Conservation (phyloP, 2,329 filamentous ascomycete species). For the Neonectria faginata region DNA sequence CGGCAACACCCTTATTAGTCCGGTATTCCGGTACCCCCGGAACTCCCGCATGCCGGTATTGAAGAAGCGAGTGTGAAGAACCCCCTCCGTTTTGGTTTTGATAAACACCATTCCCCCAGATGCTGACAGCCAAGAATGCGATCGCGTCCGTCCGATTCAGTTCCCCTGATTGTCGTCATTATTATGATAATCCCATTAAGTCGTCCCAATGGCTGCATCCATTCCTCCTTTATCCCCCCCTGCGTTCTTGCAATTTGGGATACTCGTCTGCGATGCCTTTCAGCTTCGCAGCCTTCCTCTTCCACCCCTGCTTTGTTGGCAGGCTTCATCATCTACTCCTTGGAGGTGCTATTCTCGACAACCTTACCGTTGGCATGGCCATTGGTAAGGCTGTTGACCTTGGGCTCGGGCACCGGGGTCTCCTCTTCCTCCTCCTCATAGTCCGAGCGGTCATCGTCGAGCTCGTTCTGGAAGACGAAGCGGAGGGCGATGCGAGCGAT, state of each 20-base stretch:
- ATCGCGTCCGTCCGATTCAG: constrained; percentile 12
- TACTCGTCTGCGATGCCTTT: neutral
- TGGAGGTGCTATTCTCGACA: constrained; percentile 21
- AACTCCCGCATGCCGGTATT: constrained; percentile 28
- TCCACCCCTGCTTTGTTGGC: neutral
- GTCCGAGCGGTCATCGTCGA: constrained; percentile 79
- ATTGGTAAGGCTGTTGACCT: constrained; percentile 33
- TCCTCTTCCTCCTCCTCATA: constrained; percentile 72
- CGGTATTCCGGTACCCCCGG: constrained; percentile 16
- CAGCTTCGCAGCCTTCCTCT: neutral
- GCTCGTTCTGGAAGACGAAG: constrained; percentile 70
- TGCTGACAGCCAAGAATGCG: constrained; percentile 13
- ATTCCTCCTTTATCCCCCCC: constrained; percentile 2
- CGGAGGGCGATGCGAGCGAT: constrained; percentile 81
- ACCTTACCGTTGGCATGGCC: constrained; percentile 32
- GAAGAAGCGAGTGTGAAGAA: constrained; percentile 28
- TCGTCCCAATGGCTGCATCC: constrained; percentile 22
- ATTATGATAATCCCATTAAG: constrained; percentile 26
- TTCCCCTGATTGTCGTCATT: constrained; percentile 21
- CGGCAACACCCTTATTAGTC: constrained; percentile 16
- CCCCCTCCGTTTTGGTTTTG: constrained; percentile 15
- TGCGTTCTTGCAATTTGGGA: constrained; percentile 14
- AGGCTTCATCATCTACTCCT: constrained; percentile 29
- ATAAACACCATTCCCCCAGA: constrained; percentile 25
- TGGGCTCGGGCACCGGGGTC: constrained; percentile 46